Percentiles rank a stretch among this genome's conserved stretches.
These are phyloP conservation scores for Fistulinella prunicolor DNA, from an alignment of 768 basidiomycete genomes.

Conservation along the genomic window DNA sequence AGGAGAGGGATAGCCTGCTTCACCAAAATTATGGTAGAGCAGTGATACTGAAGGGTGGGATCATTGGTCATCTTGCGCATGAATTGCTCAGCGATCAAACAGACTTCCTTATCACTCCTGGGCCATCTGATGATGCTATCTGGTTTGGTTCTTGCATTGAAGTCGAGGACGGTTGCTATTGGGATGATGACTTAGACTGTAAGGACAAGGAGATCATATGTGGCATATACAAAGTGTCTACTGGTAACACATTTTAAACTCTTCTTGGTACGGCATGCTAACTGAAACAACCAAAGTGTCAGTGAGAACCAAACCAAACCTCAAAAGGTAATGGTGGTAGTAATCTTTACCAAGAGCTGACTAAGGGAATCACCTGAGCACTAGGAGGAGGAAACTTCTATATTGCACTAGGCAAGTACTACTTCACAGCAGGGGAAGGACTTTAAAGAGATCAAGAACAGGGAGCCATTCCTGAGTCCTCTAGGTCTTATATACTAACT, in stretches of 20 bases:
- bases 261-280: too few species aligned
- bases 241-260: background rate
- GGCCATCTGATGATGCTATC: background rate
- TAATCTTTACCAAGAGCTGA: too few species aligned
- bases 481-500: too few species aligned
- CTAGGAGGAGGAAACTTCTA: too few species aligned
- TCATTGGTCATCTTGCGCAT: background rate
- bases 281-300: too few species aligned
- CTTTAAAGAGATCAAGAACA: too few species aligned
- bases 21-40: background rate
- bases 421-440: too few species aligned
- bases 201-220: background rate
- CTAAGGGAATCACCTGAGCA: too few species aligned
- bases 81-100: background rate
- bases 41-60: background rate
- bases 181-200: background rate
- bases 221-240: constrained; percentile 2
- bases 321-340: too few species aligned
- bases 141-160: background rate
- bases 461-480: too few species aligned
- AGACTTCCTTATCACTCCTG: background rate
- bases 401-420: too few species aligned
- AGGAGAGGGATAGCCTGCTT: background rate
- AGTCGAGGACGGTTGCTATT: background rate
- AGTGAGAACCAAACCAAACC: too few species aligned